Percentiles rank a stretch among this genome's conserved stretches.
phyloP scores from a whole-genome alignment of 306 rosid genomes.

The Vachellia collinsii region DNA sequence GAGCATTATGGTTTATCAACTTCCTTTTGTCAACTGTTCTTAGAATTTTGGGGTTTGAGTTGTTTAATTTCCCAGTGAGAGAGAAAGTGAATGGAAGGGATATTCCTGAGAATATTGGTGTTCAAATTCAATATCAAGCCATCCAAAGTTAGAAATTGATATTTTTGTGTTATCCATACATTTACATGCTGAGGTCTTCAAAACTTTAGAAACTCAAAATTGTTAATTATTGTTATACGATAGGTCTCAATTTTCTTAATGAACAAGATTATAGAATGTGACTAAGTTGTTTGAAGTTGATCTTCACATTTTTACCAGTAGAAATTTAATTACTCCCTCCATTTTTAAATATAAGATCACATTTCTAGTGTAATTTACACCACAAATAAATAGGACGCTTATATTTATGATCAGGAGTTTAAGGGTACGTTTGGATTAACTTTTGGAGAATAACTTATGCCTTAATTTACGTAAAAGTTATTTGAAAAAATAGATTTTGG shows the following conservation, averaged over 20 bases:
- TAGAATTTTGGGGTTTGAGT: neutral
- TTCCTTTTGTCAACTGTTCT: neutral
- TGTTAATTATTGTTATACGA: neutral
- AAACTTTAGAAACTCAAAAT: neutral
- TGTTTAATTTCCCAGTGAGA: neutral
- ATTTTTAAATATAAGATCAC: too few species aligned
- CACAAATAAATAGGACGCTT: too few species aligned
- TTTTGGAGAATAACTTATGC: too few species aligned
- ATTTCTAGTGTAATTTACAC: too few species aligned
- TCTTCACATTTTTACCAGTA: neutral
- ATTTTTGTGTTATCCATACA: neutral
- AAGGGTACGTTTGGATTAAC: too few species aligned
- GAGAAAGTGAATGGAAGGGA: neutral
- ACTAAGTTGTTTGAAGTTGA: neutral
- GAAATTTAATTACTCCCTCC: neutral
- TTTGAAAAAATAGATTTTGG: too few species aligned
- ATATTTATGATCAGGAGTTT: too few species aligned
- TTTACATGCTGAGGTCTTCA: neutral
- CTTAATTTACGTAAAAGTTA: too few species aligned
- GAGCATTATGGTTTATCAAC: neutral
- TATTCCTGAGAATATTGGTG: conserved; percentile 15
- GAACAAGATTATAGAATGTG: neutral
- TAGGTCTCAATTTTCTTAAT: neutral
- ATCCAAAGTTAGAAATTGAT: neutral
- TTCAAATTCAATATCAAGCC: neutral